Evolutionary conservation across 2,329 filamentous ascomycete genomes (phyloP), one percentile per base, ranked within the genome.

Genomic region (Penicillium sp.): DNA sequence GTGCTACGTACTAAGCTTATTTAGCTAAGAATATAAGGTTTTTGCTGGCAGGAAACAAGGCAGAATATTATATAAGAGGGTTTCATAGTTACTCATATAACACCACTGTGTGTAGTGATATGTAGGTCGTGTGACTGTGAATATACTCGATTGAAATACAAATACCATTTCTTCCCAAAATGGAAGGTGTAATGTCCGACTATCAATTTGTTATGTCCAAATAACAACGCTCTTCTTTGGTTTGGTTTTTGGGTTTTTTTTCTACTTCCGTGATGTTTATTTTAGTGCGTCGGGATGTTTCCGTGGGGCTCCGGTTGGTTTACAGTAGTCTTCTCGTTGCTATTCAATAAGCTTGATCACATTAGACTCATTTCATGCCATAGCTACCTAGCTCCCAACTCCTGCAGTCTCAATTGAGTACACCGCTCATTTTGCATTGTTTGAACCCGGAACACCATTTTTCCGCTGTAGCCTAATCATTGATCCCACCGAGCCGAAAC

Each of bases 401-500:
- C n/a, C 35, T 10, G 3, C 7, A 14, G 9, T 21, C 39, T 21
- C 19, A 42, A 42, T 23, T 23, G 3, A 42, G n/a, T 42, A 42
- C 39, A 42, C 39, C 39, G 39, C 39, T 42, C 19, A 23, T 42
- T 42, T 23, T 19, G 37, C 39, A 23, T 14, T 9, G 4, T 23
- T 42, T 23, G 6, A 1, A 14, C 1, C 39, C 11, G 19, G 19
- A 4, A 42, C n/a, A 11, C 35, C n/a, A 39, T 39, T 39, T 11
- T 16, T 9, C 4, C 2, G 19, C 11, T 42, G 19, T 14, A 14
- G 13, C 13, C 8, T 33, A 35, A 50, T 50, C 45, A 64, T 39
- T 64, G 54, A 50, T 66, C 64, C 64, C 64, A 67, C 3, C 64
- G 61, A 2, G 63, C 62, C 1, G 65, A 64, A 10, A 67, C 62